Evolutionary conservation across 345 rosid genomes (phyloP).

Genomic region (Orychophragmus violaceus): DNA sequence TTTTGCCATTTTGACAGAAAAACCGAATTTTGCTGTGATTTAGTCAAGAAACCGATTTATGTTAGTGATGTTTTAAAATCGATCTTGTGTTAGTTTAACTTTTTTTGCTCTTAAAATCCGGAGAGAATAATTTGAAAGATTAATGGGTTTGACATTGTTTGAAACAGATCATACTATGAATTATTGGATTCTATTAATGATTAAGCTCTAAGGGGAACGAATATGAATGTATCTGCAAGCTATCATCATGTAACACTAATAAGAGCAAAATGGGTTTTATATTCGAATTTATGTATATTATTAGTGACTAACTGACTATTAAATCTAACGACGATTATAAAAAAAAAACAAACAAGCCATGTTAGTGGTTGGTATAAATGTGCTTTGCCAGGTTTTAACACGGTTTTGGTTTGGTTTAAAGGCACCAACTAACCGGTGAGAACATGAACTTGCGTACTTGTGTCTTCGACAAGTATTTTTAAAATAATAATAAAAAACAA

Average conservation of each 20-base stretch:
- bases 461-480: conserved; percentile 6
- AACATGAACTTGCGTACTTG: conserved; percentile 15
- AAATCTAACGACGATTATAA: conserved; percentile 10
- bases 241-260: not conserved
- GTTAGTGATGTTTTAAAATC: not conserved
- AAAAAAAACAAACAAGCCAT: conserved; percentile 7
- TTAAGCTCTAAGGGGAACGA: not conserved
- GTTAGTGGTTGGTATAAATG: conserved; percentile 30
- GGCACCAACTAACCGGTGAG: conserved; percentile 12
- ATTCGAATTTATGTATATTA: conserved; percentile 2
- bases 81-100: not conserved
- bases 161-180: conserved; percentile 27
- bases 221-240: conserved; percentile 18
- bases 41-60: not conserved
- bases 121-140: not conserved
- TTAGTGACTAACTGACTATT: conserved; percentile 9
- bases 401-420: conserved; percentile 26
- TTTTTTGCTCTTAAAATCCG: not conserved
- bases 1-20: too few species aligned
- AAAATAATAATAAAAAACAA: not conserved
- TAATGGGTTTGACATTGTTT: conserved; percentile 16
- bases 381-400: conserved; percentile 29
- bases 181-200: conserved; percentile 22
- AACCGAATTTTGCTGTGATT: too few species aligned
- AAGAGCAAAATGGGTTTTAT: not conserved